Base-by-base conservation (phyloP, 1,139 yeast species). In the Protomyces gravidus region DNA sequence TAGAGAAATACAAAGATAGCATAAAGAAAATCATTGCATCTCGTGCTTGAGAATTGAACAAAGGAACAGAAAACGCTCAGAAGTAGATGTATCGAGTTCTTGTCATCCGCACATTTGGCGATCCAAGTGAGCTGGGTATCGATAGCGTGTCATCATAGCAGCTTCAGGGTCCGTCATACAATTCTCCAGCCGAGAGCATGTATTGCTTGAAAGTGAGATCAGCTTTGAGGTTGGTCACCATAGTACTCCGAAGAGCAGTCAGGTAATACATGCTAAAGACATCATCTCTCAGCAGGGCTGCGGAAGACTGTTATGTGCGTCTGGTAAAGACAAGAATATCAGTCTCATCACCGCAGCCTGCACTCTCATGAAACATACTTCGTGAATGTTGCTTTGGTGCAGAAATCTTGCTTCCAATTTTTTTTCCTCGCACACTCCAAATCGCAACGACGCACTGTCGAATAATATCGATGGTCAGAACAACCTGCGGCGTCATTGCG, bases 81-180 rank as follows among this genome's bases (percentile, higher is more conserved):
- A 19, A 36, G 42, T 36, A 36, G 42, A 36, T 36, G 23, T 36
- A 36, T 36, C 42, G 42, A 36, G 42, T 36, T 36, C 42, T 36
- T 36, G 42, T 36, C 42, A 36, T 36, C 42, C 42, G 42, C 42
- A n/a, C 42, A 36, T 36, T 36, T 36, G 42, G 42, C 42, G 42
- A 36, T 36, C 42, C 42, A 36, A 36, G 42, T 36, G 42, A 36
- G 42, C 42, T 36, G 42, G 42, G 42, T 36, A 36, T 36, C 42
- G 42, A 36, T 36, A 36, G 42, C 42, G 42, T 36, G 42, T 36
- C 42, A 36, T 36, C 42, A 15, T 36, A 17, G 42, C 42, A 36
- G 9, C 42, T 36, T 5, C 23, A 11, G 23, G n/a, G 23, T 36
- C 23, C 42, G 11, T 4, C 42, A 36, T 15, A 11, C 42, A 36